Conservation (phyloP, 306 rosid species). For the Luffa acutangula region DNA sequence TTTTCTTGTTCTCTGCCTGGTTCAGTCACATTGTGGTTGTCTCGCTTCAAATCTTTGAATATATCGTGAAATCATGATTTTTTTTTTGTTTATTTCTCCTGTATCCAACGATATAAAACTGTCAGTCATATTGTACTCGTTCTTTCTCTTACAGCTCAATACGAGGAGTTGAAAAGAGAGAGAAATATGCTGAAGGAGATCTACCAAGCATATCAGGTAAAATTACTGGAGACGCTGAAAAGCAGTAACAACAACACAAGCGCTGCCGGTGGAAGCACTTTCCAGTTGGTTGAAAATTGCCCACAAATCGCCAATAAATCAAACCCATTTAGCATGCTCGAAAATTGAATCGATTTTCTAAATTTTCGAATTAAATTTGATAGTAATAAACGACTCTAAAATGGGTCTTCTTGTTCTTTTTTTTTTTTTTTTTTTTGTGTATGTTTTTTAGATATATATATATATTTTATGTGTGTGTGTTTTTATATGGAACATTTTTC, state of each 20-base stretch:
- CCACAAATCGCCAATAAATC: not conserved
- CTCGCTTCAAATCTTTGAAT: no score
- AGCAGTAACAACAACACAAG: not conserved
- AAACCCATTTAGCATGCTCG: not conserved
- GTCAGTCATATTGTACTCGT: not conserved
- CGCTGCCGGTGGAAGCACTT: not conserved
- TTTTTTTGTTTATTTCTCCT: no score
- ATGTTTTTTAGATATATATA: not conserved
- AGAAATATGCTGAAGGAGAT: conserved; percentile 8
- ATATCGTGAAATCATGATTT: no score
- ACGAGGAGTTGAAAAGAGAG: conserved; percentile 15
- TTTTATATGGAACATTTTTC: not conserved
- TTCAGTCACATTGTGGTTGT: no score
- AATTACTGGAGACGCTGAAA: not conserved
- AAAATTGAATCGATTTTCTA: not conserved
- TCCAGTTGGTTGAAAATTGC: not conserved
- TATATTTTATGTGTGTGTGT: not conserved
- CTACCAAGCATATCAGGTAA: not conserved
- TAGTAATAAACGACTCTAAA: not conserved
- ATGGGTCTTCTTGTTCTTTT: not conserved
- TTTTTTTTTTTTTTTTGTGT: no score
- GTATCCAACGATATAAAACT: no score
- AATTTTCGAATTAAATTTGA: not conserved
- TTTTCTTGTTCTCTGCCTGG: no score
- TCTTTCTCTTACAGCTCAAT: conserved; percentile 6